phyloP scores from a whole-genome alignment of 352 stramenopile genomes.

The Pseudoperonospora humuli region DNA sequence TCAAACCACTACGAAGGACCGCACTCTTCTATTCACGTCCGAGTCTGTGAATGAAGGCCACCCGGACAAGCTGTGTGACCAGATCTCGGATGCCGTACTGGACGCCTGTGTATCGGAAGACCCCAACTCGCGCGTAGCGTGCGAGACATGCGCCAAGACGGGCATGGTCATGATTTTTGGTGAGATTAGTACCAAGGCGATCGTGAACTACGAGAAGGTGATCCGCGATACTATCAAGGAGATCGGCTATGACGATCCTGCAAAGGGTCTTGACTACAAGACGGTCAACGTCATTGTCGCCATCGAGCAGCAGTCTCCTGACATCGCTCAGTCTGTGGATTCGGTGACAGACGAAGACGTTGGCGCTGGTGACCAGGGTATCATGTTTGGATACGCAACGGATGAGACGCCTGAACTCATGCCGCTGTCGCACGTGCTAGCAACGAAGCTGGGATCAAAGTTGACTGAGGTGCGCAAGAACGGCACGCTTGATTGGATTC shows the following conservation, averaged over 20 bases:
- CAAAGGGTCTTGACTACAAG: constrained; percentile 99
- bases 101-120: constrained; percentile 98
- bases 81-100: constrained; percentile 98
- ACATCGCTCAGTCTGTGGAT: constrained; percentile 99
- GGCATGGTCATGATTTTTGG: constrained; percentile 99
- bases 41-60: constrained; percentile 99
- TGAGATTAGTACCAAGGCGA: constrained; percentile 98
- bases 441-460: constrained; percentile 93
- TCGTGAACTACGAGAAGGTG: constrained; percentile 99
- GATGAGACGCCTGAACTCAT: constrained; percentile 97
- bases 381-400: constrained; percentile 93
- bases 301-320: constrained; percentile 98
- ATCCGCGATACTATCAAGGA: constrained; percentile 98
- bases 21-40: constrained; percentile 95
- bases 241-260: constrained; percentile 98
- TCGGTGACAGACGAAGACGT: constrained; percentile 95
- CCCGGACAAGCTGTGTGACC: constrained; percentile 97
- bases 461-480: constrained; percentile 99
- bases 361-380: constrained; percentile 96
- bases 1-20: constrained; percentile 37
- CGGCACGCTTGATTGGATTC: constrained; percentile 96
- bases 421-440: constrained; percentile 96
- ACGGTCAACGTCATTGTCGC: constrained; percentile 99
- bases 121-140: constrained; percentile 96
- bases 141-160: constrained; percentile 98